phyloP scores from a whole-genome alignment of 352 stramenopile species.

The Phytophthora sansomeana region DNA sequence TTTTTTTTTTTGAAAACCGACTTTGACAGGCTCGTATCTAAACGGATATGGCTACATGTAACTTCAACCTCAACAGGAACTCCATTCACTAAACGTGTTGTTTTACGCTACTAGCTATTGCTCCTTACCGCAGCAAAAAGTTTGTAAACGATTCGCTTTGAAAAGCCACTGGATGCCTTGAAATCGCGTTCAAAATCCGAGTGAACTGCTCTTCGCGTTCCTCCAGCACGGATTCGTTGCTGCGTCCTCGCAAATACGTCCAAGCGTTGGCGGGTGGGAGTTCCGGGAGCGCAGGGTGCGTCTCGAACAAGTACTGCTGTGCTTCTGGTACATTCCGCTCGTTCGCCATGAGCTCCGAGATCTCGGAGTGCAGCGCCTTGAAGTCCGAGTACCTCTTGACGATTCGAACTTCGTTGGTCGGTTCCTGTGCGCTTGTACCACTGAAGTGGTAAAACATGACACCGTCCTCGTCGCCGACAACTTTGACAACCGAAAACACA shows the following conservation, averaged over 20 bases:
- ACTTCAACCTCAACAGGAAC: slow-evolving; percentile 15
- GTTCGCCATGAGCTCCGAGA: slow-evolving; percentile 63
- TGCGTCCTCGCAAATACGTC: slow-evolving; percentile 47
- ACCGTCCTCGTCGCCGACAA: slow-evolving; percentile 38
- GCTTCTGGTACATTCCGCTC: slow-evolving; percentile 47
- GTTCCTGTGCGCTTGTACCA: slow-evolving; percentile 42
- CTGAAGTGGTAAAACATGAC: slow-evolving; percentile 62
- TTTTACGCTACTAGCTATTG: background rate
- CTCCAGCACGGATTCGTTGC: slow-evolving; percentile 52
- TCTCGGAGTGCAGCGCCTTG: slow-evolving; percentile 59
- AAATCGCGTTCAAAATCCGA: slow-evolving; percentile 71
- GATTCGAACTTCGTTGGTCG: slow-evolving; percentile 46
- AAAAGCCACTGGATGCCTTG: slow-evolving; percentile 54
- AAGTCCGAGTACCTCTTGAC: slow-evolving; percentile 82
- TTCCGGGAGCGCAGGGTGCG: slow-evolving; percentile 63
- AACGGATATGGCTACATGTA: slow-evolving; percentile 13
- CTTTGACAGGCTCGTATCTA: background rate
- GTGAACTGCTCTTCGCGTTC: slow-evolving; percentile 65
- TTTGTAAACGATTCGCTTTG: slow-evolving; percentile 49
- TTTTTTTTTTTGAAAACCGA: background rate
- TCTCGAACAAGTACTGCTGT: slow-evolving; percentile 54
- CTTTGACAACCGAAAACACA: slow-evolving; percentile 42
- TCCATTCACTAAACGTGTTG: background rate
- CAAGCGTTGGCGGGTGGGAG: slow-evolving; percentile 51
- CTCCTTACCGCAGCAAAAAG: slow-evolving; percentile 45